Conservation (phyloP, 768 basidiomycete genomes). For the Leucocoprinus birnbaumii region DNA sequence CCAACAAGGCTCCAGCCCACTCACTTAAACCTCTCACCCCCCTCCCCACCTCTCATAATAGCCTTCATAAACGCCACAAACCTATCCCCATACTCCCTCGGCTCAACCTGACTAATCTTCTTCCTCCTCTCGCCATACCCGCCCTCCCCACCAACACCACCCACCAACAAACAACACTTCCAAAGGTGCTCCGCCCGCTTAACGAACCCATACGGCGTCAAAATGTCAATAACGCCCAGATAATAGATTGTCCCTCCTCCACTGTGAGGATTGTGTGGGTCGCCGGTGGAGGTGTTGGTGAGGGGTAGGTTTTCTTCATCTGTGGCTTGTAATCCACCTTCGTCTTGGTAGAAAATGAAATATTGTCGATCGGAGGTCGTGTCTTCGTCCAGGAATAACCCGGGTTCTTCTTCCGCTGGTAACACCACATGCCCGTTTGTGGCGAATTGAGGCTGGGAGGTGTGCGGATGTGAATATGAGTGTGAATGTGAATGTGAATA, state of each 20-base stretch:
- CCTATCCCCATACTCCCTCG: conserved; percentile 81
- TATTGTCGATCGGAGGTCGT: conserved; percentile 58
- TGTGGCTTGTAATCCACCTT: conserved; percentile 89
- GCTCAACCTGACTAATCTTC: conserved; percentile 92
- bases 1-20: not conserved
- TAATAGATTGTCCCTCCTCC: conserved; percentile 83
- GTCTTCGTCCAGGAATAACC: conserved; percentile 55
- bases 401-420: conserved; percentile 18
- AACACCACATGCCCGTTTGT: not conserved
- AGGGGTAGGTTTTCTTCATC: conserved; percentile 63
- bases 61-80: conserved; percentile 88
- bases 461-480: too few relatives aligned
- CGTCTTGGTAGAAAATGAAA: conserved; percentile 95
- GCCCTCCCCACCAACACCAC: conserved; percentile 31
- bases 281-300: conserved; percentile 14
- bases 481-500: not conserved
- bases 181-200: conserved; percentile 90
- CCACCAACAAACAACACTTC: conserved; percentile 69
- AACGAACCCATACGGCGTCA: conserved; percentile 77
- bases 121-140: conserved; percentile 46
- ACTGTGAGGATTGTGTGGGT: too few relatives aligned
- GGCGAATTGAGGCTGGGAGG: too few relatives aligned
- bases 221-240: conserved; percentile 93
- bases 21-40: conserved; percentile 39
- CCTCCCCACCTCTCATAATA: conserved; percentile 79